Evolutionary conservation across 441 rosid genomes (phyloP), one percentile per base, ranked within the genome.

Genomic region (Lepidium campestre): DNA sequence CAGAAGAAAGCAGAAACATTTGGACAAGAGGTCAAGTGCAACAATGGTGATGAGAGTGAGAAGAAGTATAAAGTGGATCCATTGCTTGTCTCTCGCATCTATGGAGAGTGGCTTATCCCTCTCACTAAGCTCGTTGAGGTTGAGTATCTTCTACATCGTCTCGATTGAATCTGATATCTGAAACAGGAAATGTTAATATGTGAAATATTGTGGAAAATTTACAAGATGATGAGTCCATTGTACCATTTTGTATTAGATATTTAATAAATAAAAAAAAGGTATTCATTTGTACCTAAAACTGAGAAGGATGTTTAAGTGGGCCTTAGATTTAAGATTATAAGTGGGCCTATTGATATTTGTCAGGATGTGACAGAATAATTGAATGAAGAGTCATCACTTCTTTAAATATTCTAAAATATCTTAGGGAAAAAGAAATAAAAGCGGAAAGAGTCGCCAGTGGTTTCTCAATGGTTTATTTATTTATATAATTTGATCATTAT

Each of bases 71-170:
- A 90, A 77, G 82, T 93, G 7, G 86, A 86, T 75, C 97, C 96
- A 3, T 65, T 80, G 1, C 10, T 83, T 2, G 88, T 82, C 12
- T 81, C 86, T 29, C 89, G 81, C 40, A 89, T 93, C 15, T 93
- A 86, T 35, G 85, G 74, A 2, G 88, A 90, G 17, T 90, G 98
- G 97, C 81, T 88, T 14, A 90, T 93, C 57, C 96, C 97, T 36
- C 79, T 90, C 19, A 93, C 98, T 36, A 93, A 90, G 74, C 69
- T 9, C 1, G 96, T 93, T 27, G 79, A 93, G 70, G 85, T 93
- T 34, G 85, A 88, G 72, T 93, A 93, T 78, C 94, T 90, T 45
- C 88, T 90, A 6, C 83, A 79, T n/a, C 86, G 98, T 53, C 78
- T 90, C 3, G 87, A 88, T 47, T 88, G 81, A 85, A 45, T 44